Conservation (phyloP, 257 asterid genomes). For the Cynanchum wilfordii region DNA sequence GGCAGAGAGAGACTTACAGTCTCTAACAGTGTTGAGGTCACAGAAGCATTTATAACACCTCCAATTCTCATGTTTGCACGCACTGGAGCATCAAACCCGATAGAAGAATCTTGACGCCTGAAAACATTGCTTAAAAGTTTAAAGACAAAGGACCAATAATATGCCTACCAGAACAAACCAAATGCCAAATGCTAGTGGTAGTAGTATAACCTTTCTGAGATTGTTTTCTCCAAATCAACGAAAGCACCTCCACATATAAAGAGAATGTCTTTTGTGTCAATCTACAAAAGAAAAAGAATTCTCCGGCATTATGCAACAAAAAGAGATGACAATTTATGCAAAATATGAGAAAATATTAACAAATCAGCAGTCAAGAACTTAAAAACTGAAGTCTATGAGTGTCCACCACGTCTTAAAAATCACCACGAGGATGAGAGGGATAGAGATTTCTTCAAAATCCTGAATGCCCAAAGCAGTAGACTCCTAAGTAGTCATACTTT, state of each 20-base stretch:
- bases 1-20: slow-evolving; percentile 46
- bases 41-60: slow-evolving; percentile 65
- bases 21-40: slow-evolving; percentile 83
- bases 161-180: background rate
- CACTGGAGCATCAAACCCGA: slow-evolving; percentile 95
- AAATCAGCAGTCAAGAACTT: background rate
- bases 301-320: background rate
- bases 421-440: too few species aligned
- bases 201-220: slow-evolving; percentile 78
- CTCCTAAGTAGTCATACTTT: background rate
- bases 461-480: background rate
- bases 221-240: slow-evolving; percentile 92
- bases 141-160: slow-evolving; percentile 7
- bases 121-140: slow-evolving; percentile 20
- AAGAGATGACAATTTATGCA: background rate
- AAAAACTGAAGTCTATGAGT: background rate
- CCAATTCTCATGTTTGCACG: slow-evolving; percentile 95
- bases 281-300: slow-evolving; percentile 37
- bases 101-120: slow-evolving; percentile 99
- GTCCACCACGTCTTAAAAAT: background rate
- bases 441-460: too few species aligned
- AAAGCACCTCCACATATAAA: slow-evolving; percentile 98
- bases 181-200: background rate
- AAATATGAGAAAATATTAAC: background rate
- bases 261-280: slow-evolving; percentile 97